These are phyloP conservation scores for Actinidia chinensis DNA, from an alignment of 179 eudicot species.

Conservation along the genomic window DNA sequence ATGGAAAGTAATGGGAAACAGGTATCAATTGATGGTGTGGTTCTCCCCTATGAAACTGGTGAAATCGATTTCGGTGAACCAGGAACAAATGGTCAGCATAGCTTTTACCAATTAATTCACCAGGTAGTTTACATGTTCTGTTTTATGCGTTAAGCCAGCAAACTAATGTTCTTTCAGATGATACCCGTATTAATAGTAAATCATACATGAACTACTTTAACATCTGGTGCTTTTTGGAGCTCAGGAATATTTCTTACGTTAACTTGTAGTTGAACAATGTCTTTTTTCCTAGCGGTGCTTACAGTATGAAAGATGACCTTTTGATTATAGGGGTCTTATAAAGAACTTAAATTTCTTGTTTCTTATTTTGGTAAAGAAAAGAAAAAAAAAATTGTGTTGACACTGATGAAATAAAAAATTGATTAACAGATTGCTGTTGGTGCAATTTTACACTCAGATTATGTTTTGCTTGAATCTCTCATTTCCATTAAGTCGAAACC, in stretches of 20 bases:
- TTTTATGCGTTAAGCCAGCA: not conserved
- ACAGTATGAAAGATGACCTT: not conserved
- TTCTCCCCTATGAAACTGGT: constrained; percentile 87
- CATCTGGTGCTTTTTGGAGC: not conserved
- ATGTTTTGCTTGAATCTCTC: not conserved
- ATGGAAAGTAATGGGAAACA: constrained; percentile 99
- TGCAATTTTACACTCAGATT: not conserved
- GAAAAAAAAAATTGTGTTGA: too few species aligned
- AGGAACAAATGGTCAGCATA: constrained; percentile 99
- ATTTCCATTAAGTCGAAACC: constrained; percentile 11
- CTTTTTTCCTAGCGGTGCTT: not conserved
- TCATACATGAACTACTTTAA: constrained; percentile 7
- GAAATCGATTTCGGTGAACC: constrained; percentile 99
- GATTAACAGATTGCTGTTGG: not conserved
- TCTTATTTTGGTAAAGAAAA: not conserved
- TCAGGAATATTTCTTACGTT: not conserved
- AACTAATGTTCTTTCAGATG: not conserved
- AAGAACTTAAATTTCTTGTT: constrained; percentile 2
- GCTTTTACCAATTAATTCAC: constrained; percentile 98
- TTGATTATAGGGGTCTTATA: not conserved
- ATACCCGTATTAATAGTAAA: not conserved
- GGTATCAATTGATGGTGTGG: constrained; percentile 83
- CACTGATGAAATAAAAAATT: not conserved
- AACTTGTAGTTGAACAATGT: not conserved
- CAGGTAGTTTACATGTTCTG: constrained; percentile 52